Percentiles rank a stretch among this genome's conserved stretches.
phyloP scores from a whole-genome alignment of 805 yeast species.

The Hanseniaspora thailandica region DNA sequence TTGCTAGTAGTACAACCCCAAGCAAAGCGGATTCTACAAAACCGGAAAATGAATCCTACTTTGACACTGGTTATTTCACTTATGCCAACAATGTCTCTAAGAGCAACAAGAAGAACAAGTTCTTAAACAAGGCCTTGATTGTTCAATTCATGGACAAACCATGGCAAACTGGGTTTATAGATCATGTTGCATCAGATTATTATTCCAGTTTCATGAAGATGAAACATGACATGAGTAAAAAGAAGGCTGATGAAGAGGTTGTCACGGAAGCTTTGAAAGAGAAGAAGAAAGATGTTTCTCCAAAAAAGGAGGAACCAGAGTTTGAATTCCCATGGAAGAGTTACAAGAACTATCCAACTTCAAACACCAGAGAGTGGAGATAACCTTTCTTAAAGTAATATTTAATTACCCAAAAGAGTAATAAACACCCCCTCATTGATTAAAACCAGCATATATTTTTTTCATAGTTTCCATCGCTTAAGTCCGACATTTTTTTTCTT shows the following conservation, averaged over 20 bases:
- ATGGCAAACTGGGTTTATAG: slow-evolving; percentile 30
- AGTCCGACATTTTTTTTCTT: background rate
- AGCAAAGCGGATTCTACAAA: background rate
- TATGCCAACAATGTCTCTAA: background rate
- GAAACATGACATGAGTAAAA: background rate
- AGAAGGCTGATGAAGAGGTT: background rate
- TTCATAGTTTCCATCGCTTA: background rate
- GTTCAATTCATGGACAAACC: slow-evolving; percentile 59
- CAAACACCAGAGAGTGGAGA: slow-evolving; percentile 7
- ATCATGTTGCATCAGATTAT: slow-evolving; percentile 1
- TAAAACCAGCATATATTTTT: no score
- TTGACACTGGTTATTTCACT: background rate
- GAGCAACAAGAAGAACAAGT: slow-evolving; percentile 38
- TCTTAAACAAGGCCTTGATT: slow-evolving; percentile 34
- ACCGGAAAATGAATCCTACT: background rate
- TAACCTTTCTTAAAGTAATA: background rate
- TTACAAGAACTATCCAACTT: slow-evolving; percentile 1
- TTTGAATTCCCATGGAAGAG: slow-evolving; percentile 10
- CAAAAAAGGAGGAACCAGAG: background rate
- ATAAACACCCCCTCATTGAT: no score
- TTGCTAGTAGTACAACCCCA: background rate
- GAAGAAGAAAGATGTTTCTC: background rate
- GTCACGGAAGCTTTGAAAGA: background rate
- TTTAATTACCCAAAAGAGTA: background rate
- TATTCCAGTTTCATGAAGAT: background rate